Base-by-base conservation (phyloP, 495 filamentous ascomycete genomes). In the Daldinia loculata region DNA sequence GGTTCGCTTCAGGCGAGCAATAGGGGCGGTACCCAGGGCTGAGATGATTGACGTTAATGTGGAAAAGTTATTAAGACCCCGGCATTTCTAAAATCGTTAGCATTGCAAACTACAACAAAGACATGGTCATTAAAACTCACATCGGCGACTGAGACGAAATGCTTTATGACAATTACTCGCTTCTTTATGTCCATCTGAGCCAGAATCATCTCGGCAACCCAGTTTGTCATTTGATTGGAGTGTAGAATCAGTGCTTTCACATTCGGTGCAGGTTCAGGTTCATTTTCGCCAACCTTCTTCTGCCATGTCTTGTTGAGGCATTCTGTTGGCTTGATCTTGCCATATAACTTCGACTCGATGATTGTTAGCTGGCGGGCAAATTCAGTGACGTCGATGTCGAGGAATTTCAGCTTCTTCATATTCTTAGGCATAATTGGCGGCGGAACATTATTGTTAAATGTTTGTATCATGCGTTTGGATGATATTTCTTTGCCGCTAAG, bases 161-260 rank as follows among this genome's bases (percentile, higher is more conserved):
- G 96, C 77, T 98, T 98, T 80, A 99, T 98, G 41, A 99, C 96
- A 19, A 96, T 90, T 29, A 98, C 95, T 66, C 95, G 87, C 79
- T 97, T 97, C 83, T 94, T 95, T 56, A 97, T 92, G 77, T 98
- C 95, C 34, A 87, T 84, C 78, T 99, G 96, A 3, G 89, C 93
- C 74, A 99, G 83, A 72, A 99, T 98, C 95, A 98, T 98, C 78
- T 99, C 94, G n/a, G 95, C 95, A 60, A 99, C 95, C 96, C 96
- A 98, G 79, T 98, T 99, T 19, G 95, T 98, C 79, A 98, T 87
- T 78, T 97, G 95, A 71, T 99, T 99, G 0, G 96, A 98, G 78
- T 99, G 95, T 48, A 98, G 85, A 80, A 99, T 99, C 66, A 99
- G 84, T 11, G 93, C 91, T 78, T 97, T 97, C 68, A 99, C 93